phyloP scores from a whole-genome alignment of 257 asterid genomes.

The Salvia hispanica region DNA sequence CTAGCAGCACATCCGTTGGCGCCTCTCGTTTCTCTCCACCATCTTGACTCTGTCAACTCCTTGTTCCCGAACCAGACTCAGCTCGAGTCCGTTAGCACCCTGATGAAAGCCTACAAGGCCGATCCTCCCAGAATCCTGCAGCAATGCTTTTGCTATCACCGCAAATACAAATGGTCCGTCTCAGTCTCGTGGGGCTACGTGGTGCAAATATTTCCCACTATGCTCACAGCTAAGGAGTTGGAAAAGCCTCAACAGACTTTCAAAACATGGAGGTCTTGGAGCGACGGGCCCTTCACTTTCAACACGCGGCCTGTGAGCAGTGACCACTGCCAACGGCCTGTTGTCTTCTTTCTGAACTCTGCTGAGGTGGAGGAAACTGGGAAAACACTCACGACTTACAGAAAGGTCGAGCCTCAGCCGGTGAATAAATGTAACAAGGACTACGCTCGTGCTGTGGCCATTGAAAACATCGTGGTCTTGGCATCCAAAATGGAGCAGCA shows the following conservation, averaged over 20 bases:
- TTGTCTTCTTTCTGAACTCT: slow-evolving; percentile 50
- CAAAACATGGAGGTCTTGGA: slow-evolving; percentile 68
- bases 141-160: slow-evolving; percentile 68
- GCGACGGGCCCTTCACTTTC: slow-evolving; percentile 76
- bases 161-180: slow-evolving; percentile 62
- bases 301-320: slow-evolving; percentile 67
- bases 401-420: slow-evolving; percentile 26
- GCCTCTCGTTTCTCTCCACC: slow-evolving; percentile 88
- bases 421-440: slow-evolving; percentile 41
- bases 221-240: slow-evolving; percentile 56
- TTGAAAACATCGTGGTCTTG: slow-evolving; percentile 49
- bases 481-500: slow-evolving; percentile 56
- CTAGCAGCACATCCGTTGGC: slow-evolving; percentile 82
- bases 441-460: slow-evolving; percentile 40
- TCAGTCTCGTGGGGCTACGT: slow-evolving; percentile 87
- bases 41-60: slow-evolving; percentile 61
- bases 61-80: slow-evolving; percentile 65
- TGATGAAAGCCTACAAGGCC: slow-evolving; percentile 51
- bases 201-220: slow-evolving; percentile 60
- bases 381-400: slow-evolving; percentile 54
- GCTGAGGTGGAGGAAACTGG: slow-evolving; percentile 27
- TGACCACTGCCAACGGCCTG: slow-evolving; percentile 59
- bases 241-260: slow-evolving; percentile 75
- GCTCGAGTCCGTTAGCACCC: slow-evolving; percentile 49
- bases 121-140: slow-evolving; percentile 72